Evolutionary conservation across 768 basidiomycete genomes (phyloP).

Genomic region (Termitomyces heimii): DNA sequence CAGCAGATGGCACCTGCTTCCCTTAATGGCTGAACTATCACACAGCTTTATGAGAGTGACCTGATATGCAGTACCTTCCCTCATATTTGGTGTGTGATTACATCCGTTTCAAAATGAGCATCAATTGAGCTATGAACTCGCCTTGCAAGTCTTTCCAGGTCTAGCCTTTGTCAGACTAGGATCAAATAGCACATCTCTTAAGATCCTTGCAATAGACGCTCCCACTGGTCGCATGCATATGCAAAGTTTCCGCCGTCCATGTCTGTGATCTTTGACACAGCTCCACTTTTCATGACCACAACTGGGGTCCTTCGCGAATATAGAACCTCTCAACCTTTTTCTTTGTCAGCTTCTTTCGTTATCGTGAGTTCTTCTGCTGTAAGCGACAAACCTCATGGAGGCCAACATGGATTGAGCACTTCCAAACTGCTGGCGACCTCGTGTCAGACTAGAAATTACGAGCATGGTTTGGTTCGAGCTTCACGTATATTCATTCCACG

Average conservation of each 20-base stretch:
- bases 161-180: too few relatives aligned
- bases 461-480: neutral
- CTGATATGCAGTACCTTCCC: neutral
- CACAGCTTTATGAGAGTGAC: neutral
- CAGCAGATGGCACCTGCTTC: neutral
- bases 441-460: neutral
- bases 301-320: neutral
- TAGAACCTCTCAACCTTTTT: neutral
- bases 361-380: neutral
- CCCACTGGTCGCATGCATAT: neutral
- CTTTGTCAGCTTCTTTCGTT: neutral
- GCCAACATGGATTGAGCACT: neutral
- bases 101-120: neutral
- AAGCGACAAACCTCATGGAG: neutral
- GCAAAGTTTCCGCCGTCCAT: too few relatives aligned
- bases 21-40: neutral
- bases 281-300: neutral
- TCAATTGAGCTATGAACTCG: neutral
- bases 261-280: neutral
- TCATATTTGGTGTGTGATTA: neutral
- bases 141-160: neutral
- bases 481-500: neutral
- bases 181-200: too few relatives aligned
- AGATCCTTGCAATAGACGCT: neutral
- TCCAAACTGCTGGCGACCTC: neutral